These are phyloP conservation scores for Colletotrichum eremochloae DNA, from an alignment of 2,329 filamentous ascomycete species.

Conservation along the genomic window DNA sequence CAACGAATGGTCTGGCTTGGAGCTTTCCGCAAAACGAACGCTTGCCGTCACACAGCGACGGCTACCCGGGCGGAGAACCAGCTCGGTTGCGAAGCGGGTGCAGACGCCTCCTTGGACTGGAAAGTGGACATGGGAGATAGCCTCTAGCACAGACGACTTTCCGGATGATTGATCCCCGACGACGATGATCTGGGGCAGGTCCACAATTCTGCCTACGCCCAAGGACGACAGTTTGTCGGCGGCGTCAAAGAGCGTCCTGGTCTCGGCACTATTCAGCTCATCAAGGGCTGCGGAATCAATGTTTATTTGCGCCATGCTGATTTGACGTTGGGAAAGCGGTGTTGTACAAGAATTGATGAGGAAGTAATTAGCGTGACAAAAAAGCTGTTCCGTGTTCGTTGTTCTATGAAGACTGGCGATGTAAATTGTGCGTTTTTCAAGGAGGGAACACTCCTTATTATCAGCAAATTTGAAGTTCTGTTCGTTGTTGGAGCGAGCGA, in stretches of 20 bases:
- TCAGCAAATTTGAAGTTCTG: background rate
- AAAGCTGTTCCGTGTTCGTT: background rate
- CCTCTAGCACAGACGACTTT: constrained; percentile 75
- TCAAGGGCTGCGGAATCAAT: constrained; percentile 52
- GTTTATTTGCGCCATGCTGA: constrained; percentile 7
- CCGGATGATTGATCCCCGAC: constrained; percentile 72
- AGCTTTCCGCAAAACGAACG: constrained; percentile 54
- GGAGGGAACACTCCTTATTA: background rate
- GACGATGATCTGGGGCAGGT: constrained; percentile 68
- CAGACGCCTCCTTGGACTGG: constrained; percentile 67
- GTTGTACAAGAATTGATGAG: no score
- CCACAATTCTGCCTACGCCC: constrained; percentile 61
- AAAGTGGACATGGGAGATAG: constrained; percentile 72
- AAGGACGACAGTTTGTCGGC: constrained; percentile 65
- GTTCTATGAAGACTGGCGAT: background rate
- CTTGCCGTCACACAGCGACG: constrained; percentile 56
- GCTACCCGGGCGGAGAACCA: constrained; percentile 62
- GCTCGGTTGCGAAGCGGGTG: constrained; percentile 72
- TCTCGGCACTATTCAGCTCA: constrained; percentile 58
- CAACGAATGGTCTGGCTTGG: constrained; percentile 44
- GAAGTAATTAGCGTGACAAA: no score
- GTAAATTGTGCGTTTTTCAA: background rate
- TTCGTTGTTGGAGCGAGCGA: background rate
- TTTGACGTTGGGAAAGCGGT: background rate
- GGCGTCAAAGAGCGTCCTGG: constrained; percentile 64